Evolutionary conservation across 2,329 filamentous ascomycete genomes (phyloP).

Genomic region (Colletotrichum truncatum): DNA sequence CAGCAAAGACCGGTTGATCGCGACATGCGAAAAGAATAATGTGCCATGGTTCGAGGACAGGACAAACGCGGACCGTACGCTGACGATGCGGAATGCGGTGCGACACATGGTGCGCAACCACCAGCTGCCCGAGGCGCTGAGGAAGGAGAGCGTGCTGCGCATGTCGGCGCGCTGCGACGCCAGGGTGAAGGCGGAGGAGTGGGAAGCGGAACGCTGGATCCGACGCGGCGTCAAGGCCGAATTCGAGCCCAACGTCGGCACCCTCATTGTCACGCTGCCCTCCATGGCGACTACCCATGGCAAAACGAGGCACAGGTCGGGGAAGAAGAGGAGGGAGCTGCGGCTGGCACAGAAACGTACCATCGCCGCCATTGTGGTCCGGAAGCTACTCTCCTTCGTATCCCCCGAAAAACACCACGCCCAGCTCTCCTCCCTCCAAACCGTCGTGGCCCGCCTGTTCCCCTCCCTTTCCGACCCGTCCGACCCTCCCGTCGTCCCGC

Average conservation of each 20-base stretch:
- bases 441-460: constrained; percentile 57
- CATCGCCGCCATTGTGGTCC: constrained; percentile 56
- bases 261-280: constrained; percentile 56
- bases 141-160: constrained; percentile 68
- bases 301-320: constrained; percentile 7
- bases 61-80: constrained; percentile 80
- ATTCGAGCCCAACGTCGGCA: constrained; percentile 58
- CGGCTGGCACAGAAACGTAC: constrained; percentile 48
- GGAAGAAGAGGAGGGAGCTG: constrained; percentile 32
- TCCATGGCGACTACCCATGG: constrained; percentile 37
- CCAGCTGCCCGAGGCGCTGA: constrained; percentile 74
- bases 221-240: constrained; percentile 54
- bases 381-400: constrained; percentile 58
- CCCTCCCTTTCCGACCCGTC: constrained; percentile 46
- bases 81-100: constrained; percentile 85
- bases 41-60: constrained; percentile 84
- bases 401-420: constrained; percentile 57
- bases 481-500: constrained; percentile 18
- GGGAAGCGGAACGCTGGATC: constrained; percentile 65
- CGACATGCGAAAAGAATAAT: constrained; percentile 74
- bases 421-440: constrained; percentile 53
- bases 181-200: constrained; percentile 54
- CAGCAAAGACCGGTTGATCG: constrained; percentile 76
- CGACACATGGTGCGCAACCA: constrained; percentile 70
- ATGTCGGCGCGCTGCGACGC: constrained; percentile 63